A percentile compares a stretch with the other conserved stretches of the same genome.
Conservation (phyloP, 1,139 yeast genomes). For the Pneumocystis wakefieldiae region DNA sequence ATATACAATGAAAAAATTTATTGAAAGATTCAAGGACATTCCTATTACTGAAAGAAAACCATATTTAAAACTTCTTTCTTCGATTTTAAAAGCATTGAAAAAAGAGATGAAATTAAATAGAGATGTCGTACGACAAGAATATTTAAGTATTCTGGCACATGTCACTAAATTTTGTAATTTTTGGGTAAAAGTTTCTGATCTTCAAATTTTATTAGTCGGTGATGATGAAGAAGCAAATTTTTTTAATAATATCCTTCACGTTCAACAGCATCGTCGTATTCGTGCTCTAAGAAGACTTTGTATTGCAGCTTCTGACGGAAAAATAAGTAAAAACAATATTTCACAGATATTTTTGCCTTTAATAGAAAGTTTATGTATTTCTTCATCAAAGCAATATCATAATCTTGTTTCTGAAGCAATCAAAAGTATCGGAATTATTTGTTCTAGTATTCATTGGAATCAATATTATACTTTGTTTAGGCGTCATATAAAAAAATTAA, state of each 20-base stretch:
- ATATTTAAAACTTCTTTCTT: constrained; percentile 35
- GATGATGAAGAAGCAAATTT: constrained; percentile 79
- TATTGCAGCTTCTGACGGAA: constrained; percentile 24
- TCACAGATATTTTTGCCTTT: constrained; percentile 75
- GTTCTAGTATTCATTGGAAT: constrained; percentile 53
- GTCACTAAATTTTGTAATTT: constrained; percentile 37
- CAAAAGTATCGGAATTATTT: constrained; percentile 44
- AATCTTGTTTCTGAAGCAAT: constrained; percentile 64
- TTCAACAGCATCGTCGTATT: constrained; percentile 75
- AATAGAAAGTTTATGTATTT: constrained; percentile 51
- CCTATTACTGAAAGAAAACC: constrained; percentile 19
- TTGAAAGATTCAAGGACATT: constrained; percentile 35
- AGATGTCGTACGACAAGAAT: constrained; percentile 59
- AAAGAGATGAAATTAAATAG: constrained; percentile 49
- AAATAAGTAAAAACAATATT: constrained; percentile 42
- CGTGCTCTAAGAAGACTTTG: constrained; percentile 57
- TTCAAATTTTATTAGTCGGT: constrained; percentile 47
- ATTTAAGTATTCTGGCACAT: constrained; percentile 49
- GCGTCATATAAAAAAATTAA: constrained; percentile 50
- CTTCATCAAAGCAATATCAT: constrained; percentile 44
- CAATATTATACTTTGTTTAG: constrained; percentile 65
- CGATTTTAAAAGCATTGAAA: constrained; percentile 52
- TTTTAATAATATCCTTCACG: constrained; percentile 64
- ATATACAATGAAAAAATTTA: constrained; percentile 45
- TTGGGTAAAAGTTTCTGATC: constrained; percentile 44